Conservation (phyloP, 192 early-diverging fungal genomes). For the Mycoemilia scoparia region DNA sequence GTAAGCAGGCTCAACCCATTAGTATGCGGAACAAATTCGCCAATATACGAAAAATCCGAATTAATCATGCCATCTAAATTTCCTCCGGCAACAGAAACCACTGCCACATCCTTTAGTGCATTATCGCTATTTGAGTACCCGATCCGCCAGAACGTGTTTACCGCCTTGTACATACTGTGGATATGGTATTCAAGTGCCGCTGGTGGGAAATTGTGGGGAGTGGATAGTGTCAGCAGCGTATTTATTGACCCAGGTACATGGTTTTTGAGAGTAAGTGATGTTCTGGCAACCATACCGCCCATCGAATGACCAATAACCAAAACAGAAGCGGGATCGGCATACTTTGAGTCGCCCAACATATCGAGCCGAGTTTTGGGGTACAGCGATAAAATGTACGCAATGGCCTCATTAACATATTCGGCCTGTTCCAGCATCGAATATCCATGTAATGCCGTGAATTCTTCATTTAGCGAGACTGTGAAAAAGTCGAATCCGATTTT, state of each 20-base stretch:
- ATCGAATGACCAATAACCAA: constrained; percentile 85
- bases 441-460: constrained; percentile 77
- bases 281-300: constrained; percentile 88
- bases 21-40: constrained; percentile 35
- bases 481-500: constrained; percentile 29
- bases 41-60: constrained; percentile 54
- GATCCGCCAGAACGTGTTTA: constrained; percentile 54
- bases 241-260: constrained; percentile 49
- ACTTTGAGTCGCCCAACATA: constrained; percentile 11
- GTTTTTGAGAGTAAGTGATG: constrained; percentile 49
- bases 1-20: constrained; percentile 67
- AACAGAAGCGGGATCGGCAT: constrained; percentile 46
- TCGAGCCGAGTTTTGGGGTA: constrained; percentile 31
- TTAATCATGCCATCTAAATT: constrained; percentile 69
- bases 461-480: constrained; percentile 68
- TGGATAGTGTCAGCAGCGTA: constrained; percentile 72
- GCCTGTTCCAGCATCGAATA: constrained; percentile 75
- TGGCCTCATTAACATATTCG: constrained; percentile 59
- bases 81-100: constrained; percentile 84
- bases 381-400: constrained; percentile 53
- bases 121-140: constrained; percentile 21
- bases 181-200: constrained; percentile 43
- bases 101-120: constrained; percentile 34
- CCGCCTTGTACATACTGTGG: constrained; percentile 36
- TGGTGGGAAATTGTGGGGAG: constrained; percentile 71